Percentiles rank a stretch among this genome's conserved stretches.
Conservation (phyloP, 257 asterid genomes). For the Solanum lycopersicoides region DNA sequence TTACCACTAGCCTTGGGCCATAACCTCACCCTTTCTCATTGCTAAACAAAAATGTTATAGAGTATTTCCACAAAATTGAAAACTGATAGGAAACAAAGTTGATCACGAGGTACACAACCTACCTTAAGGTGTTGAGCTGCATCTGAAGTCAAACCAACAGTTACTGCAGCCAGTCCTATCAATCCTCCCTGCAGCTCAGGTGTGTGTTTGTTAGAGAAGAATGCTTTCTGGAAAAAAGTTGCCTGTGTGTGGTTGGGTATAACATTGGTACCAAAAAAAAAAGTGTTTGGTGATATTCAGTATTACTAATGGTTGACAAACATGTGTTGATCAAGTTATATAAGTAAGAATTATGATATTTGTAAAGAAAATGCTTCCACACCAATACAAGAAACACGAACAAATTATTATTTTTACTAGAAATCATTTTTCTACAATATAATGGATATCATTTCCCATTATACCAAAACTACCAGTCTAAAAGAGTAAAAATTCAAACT, state of each 20-base stretch:
- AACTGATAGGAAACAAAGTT: background rate
- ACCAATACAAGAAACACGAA: background rate
- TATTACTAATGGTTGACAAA: background rate
- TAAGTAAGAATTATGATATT: background rate
- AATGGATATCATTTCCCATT: background rate
- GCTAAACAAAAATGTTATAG: background rate
- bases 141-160: constrained; percentile 86
- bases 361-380: background rate
- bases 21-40: background rate
- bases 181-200: constrained; percentile 63
- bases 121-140: constrained; percentile 96
- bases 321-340: background rate
- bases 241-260: background rate
- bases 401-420: background rate
- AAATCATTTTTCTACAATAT: background rate
- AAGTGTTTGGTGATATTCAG: background rate
- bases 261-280: background rate
- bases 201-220: background rate
- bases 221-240: background rate
- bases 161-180: constrained; percentile 97
- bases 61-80: background rate
- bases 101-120: background rate
- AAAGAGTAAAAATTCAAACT: constrained; percentile 1
- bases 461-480: background rate
- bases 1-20: background rate